These are phyloP conservation scores for Fusarium sp. DNA, from an alignment of 2,329 filamentous ascomycete species.

Conservation along the genomic window DNA sequence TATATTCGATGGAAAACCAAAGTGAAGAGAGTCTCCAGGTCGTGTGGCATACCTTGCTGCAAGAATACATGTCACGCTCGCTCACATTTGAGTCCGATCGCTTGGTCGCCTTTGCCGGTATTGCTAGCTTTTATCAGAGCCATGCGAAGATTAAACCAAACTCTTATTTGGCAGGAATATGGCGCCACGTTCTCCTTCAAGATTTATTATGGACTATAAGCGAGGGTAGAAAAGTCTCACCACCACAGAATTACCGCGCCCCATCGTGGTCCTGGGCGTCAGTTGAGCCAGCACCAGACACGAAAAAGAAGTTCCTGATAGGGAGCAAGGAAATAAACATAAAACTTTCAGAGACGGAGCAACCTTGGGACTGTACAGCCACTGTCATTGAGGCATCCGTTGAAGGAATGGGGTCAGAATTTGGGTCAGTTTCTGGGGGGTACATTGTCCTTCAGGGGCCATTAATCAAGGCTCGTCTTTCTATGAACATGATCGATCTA, in stretches of 20 bases:
- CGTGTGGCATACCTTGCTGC: conserved; percentile 18
- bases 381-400: conserved; percentile 17
- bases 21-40: neutral
- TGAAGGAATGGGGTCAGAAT: conserved; percentile 4
- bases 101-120: conserved; percentile 27
- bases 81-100: conserved; percentile 32
- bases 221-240: conserved; percentile 25
- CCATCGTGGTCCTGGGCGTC: conserved; percentile 36
- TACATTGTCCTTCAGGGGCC: conserved; percentile 21
- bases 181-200: conserved; percentile 20
- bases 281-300: conserved; percentile 11
- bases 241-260: conserved; percentile 28
- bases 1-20: conserved; percentile 10
- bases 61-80: conserved; percentile 25
- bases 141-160: neutral
- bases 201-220: conserved; percentile 20
- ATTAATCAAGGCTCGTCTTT: conserved; percentile 24
- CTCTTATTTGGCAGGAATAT: conserved; percentile 27
- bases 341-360: neutral
- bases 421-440: conserved; percentile 14
- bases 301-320: conserved; percentile 3
- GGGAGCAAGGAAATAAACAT: conserved; percentile 1
- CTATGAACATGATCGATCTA: conserved; percentile 14
- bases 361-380: conserved; percentile 6
- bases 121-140: conserved; percentile 19